These are phyloP conservation scores for Penstemon eatonii DNA, from an alignment of 257 asterid species.

Conservation along the genomic window DNA sequence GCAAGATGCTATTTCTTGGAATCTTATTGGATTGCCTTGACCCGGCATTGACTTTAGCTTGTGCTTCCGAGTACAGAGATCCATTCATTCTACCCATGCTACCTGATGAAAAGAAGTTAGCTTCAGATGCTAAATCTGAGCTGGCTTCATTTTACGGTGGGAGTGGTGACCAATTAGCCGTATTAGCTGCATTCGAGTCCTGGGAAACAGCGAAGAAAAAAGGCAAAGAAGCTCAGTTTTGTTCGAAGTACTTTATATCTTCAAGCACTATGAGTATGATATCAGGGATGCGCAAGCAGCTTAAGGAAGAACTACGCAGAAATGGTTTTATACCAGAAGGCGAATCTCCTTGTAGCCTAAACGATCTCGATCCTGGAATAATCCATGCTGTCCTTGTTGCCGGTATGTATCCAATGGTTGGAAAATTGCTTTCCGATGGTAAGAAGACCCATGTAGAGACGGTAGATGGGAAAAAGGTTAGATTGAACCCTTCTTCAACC, in stretches of 20 bases:
- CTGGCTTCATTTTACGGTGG: constrained; percentile 82
- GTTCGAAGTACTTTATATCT: constrained; percentile 66
- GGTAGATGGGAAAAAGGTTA: constrained; percentile 68
- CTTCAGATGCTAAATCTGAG: constrained; percentile 65
- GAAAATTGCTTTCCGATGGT: constrained; percentile 61
- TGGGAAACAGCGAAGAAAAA: constrained; percentile 68
- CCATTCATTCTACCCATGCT: constrained; percentile 80
- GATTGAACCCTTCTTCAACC: constrained; percentile 65
- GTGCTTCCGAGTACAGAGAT: constrained; percentile 72
- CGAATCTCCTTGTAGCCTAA: constrained; percentile 56
- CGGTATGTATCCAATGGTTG: constrained; percentile 87
- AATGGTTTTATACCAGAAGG: constrained; percentile 60
- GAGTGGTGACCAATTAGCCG: constrained; percentile 78
- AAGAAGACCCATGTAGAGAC: constrained; percentile 57
- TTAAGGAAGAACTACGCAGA: constrained; percentile 54
- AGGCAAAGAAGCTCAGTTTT: constrained; percentile 60
- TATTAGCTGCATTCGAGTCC: constrained; percentile 84
- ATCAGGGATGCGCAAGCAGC: constrained; percentile 69
- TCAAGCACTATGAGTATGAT: constrained; percentile 67
- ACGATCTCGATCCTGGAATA: constrained; percentile 78
- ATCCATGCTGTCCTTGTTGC: constrained; percentile 71
- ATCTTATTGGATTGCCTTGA: constrained; percentile 82
- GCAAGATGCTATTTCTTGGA: constrained; percentile 91
- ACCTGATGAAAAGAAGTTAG: constrained; percentile 62
- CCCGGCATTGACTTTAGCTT: constrained; percentile 91